A percentile compares a stretch with the other conserved stretches of the same genome.
Evolutionary conservation across 371 early-diverging fungal species (phyloP).

Genomic region (Mortierella sp.): DNA sequence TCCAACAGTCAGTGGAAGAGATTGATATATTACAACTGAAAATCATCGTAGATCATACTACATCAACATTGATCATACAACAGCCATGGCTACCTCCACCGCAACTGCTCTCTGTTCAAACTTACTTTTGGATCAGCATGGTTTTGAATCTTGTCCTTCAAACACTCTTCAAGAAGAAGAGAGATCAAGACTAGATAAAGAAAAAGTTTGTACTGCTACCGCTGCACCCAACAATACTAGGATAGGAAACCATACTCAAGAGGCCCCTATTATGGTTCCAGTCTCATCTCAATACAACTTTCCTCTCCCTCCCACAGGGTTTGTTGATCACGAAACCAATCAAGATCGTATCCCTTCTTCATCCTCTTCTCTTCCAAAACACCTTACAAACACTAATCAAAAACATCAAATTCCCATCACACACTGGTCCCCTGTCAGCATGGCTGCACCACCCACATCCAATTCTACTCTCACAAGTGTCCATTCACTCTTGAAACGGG

Average conservation of each 20-base stretch:
- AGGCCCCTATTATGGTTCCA: neutral
- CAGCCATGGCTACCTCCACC: conserved; percentile 4
- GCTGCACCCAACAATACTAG: neutral
- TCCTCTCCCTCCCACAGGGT: conserved; percentile 3
- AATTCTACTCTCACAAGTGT: conserved; percentile 3
- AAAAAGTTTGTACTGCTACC: neutral
- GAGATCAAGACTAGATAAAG: neutral
- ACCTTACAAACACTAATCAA: conserved; percentile 6
- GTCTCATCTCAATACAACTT: conserved; percentile 3
- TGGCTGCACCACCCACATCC: conserved; percentile 2
- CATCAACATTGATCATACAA: neutral
- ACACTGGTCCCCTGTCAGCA: conserved; percentile 10
- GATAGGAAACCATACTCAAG: neutral
- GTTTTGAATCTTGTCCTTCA: conserved; percentile 18
- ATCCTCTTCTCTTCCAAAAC: conserved; percentile 11
- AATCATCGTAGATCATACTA: too few relatives aligned
- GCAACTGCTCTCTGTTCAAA: conserved; percentile 17
- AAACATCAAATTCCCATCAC: conserved; percentile 3
- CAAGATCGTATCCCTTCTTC: conserved; percentile 2
- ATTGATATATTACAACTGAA: too few relatives aligned
- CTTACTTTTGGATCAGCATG: conserved; percentile 11
- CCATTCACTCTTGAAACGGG: conserved; percentile 15
- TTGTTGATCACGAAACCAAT: neutral
- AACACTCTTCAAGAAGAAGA: conserved; percentile 1
- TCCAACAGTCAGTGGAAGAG: too few relatives aligned